Percentiles rank a stretch among this genome's conserved stretches.
phyloP scores from a whole-genome alignment of 495 filamentous ascomycete species.

The Lindgomyces ingoldianus region DNA sequence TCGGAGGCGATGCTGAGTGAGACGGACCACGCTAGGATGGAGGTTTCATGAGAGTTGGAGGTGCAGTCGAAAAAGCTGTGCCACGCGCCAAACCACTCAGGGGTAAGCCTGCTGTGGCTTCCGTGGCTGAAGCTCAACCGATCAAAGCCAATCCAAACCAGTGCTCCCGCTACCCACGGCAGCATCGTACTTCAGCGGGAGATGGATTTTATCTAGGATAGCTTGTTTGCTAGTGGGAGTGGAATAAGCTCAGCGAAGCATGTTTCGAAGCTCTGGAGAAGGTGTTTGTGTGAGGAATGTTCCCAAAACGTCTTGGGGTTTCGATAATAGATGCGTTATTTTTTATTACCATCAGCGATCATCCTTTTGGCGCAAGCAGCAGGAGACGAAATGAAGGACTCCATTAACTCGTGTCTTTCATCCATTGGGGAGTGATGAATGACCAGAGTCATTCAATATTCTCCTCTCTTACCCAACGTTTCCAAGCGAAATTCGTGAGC shows the following conservation, averaged over 20 bases:
- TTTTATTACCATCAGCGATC: neutral
- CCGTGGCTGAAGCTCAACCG: conserved; percentile 1
- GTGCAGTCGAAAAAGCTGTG: conserved; percentile 6
- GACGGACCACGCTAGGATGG: conserved; percentile 2
- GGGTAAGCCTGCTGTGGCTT: conserved; percentile 12
- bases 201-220: too few relatives aligned
- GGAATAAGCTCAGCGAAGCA: neutral
- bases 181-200: too few relatives aligned
- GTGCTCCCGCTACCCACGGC: too few relatives aligned
- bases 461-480: neutral
- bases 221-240: too few relatives aligned
- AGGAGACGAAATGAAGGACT: neutral
- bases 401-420: neutral
- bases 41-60: conserved; percentile 3
- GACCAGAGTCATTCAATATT: neutral
- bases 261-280: neutral
- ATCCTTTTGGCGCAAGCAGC: neutral
- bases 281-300: neutral
- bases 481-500: neutral
- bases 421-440: neutral
- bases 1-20: conserved; percentile 16
- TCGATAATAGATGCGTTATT: conserved; percentile 10
- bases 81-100: conserved; percentile 6
- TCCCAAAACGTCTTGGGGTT: conserved; percentile 2
- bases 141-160: neutral